Conservation (phyloP, 2,329 filamentous ascomycete genomes). For the Mariannaea elegans region DNA sequence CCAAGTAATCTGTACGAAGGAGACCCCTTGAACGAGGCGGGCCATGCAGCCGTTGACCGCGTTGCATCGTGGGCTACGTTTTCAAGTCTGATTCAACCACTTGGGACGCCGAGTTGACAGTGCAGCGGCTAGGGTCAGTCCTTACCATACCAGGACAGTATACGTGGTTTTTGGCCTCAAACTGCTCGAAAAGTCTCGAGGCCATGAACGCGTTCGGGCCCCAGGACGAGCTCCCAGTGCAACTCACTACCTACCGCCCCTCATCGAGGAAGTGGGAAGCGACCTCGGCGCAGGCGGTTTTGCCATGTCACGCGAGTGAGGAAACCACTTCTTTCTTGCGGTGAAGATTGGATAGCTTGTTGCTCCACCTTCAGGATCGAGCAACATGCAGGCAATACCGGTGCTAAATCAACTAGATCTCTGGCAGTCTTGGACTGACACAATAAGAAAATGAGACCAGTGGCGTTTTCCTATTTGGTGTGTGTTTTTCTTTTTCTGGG, state of each 20-base stretch:
- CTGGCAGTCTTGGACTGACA: slow-evolving; percentile 1
- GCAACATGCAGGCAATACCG: slow-evolving; percentile 17
- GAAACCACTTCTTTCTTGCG: slow-evolving; percentile 9
- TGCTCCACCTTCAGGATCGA: slow-evolving; percentile 14
- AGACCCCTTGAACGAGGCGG: neutral
- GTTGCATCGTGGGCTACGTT: neutral
- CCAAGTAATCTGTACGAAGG: too few relatives aligned
- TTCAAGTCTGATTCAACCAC: neutral
- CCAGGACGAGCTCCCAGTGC: neutral
- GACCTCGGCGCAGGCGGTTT: slow-evolving; percentile 1
- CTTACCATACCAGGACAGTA: too few relatives aligned
- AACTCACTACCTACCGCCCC: too few relatives aligned
- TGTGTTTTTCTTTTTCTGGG: too few relatives aligned
- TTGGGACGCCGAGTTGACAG: neutral
- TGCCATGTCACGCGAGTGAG: slow-evolving; percentile 24
- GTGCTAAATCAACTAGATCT: slow-evolving; percentile 2
- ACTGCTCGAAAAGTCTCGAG: neutral
- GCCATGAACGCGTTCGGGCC: slow-evolving; percentile 5
- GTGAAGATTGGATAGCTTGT: slow-evolving; percentile 16
- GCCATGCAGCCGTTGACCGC: neutral
- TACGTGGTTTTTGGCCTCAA: too few relatives aligned
- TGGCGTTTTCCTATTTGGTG: too few relatives aligned
- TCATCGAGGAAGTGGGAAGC: too few relatives aligned
- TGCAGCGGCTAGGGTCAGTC: too few relatives aligned
- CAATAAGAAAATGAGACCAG: neutral